A percentile compares a stretch with the other conserved stretches of the same genome.
Conservation (phyloP, 768 basidiomycete genomes). For the Lactarius psammicola region DNA sequence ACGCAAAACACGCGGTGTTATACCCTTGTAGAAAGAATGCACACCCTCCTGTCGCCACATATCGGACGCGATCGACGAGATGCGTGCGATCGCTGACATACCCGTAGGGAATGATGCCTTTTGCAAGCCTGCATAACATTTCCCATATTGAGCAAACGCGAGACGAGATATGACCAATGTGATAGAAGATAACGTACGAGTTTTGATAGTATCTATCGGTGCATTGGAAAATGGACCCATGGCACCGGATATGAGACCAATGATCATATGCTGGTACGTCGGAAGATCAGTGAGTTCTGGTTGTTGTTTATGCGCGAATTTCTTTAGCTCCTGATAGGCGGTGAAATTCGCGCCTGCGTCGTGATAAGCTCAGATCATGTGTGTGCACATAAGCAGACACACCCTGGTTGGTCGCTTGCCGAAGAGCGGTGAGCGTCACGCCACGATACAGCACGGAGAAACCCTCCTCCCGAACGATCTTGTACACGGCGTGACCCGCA, state of each 20-base stretch:
- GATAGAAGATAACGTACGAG: slow-evolving; percentile 53
- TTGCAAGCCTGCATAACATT: slow-evolving; percentile 64
- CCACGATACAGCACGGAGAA: slow-evolving; percentile 83
- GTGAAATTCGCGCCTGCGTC: slow-evolving; percentile 89
- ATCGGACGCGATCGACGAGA: slow-evolving; percentile 76
- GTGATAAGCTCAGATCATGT: slow-evolving; percentile 1
- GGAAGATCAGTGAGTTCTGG: slow-evolving; percentile 80
- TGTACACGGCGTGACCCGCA: slow-evolving; percentile 94
- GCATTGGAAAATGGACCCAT: slow-evolving; percentile 99
- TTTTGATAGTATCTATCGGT: slow-evolving; percentile 93
- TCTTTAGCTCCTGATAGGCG: slow-evolving; percentile 96
- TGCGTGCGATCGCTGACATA: slow-evolving; percentile 74
- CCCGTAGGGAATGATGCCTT: slow-evolving; percentile 74
- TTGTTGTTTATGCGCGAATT: slow-evolving; percentile 70
- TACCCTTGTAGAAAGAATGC: slow-evolving; percentile 95
- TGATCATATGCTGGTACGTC: slow-evolving; percentile 92
- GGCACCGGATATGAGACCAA: slow-evolving; percentile 94
- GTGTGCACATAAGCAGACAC: slow-evolving; percentile 11
- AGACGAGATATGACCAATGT: neutral
- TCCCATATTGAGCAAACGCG: neutral
- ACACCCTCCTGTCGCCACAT: slow-evolving; percentile 94
- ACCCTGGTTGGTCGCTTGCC: slow-evolving; percentile 99
- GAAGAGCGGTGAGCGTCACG: slow-evolving; percentile 85
- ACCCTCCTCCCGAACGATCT: slow-evolving; percentile 92
- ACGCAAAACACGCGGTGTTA: slow-evolving; percentile 92